These are phyloP conservation scores for Colletotrichum cordylinicola DNA, from an alignment of 2,329 filamentous ascomycete genomes.

Conservation along the genomic window DNA sequence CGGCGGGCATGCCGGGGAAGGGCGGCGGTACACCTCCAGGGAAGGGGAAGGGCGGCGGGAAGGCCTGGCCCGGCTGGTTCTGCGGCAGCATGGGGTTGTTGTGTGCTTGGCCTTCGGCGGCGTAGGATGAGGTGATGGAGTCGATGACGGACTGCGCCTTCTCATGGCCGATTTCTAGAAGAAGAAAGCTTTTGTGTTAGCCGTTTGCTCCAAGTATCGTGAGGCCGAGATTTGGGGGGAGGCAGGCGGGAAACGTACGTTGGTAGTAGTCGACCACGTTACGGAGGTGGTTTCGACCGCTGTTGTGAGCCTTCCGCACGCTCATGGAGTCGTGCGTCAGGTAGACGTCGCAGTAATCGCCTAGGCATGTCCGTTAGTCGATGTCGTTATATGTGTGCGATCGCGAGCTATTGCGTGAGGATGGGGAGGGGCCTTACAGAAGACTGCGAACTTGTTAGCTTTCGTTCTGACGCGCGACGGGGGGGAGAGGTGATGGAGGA, in stretches of 20 bases:
- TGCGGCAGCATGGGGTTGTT: constrained; percentile 83
- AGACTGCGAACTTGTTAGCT: constrained; percentile 58
- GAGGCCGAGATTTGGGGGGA: neutral
- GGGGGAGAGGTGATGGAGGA: constrained; percentile 25
- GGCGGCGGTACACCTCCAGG: constrained; percentile 67
- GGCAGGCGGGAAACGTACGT: constrained; percentile 57
- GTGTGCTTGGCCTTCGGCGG: constrained; percentile 87
- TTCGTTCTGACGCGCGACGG: neutral
- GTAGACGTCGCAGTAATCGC: constrained; percentile 99
- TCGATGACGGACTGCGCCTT: constrained; percentile 99
- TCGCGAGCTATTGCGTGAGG: neutral
- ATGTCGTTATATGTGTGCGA: neutral
- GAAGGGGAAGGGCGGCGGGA: constrained; percentile 65
- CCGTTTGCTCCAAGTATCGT: neutral
- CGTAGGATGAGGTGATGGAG: constrained; percentile 95
- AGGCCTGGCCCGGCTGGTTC: constrained; percentile 64
- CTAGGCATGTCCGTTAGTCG: constrained; percentile 39
- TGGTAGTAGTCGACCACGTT: constrained; percentile 99
- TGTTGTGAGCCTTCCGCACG: constrained; percentile 98
- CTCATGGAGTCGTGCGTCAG: constrained; percentile 99
- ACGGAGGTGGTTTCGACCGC: constrained; percentile 92
- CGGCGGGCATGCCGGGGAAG: constrained; percentile 56
- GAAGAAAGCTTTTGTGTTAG: neutral
- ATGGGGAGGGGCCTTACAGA: constrained; percentile 46
- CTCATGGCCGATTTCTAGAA: constrained; percentile 91